These are phyloP conservation scores for Aureobasidium sp. DNA, from an alignment of 2,329 filamentous ascomycete species.

Conservation along the genomic window DNA sequence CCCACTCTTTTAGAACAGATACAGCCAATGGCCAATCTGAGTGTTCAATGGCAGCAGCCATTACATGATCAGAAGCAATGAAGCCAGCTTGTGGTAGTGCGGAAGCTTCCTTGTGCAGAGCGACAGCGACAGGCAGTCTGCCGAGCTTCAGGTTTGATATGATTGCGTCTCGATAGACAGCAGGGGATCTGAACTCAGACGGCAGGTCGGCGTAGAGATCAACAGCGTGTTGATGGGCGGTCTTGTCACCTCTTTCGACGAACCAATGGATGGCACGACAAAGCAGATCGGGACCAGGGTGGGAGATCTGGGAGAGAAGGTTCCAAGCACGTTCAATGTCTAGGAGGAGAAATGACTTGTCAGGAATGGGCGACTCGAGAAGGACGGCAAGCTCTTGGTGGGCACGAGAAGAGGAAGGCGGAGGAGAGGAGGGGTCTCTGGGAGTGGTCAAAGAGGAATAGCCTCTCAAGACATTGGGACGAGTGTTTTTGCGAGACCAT, in stretches of 20 bases:
- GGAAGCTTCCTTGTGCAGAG: constrained; percentile 47
- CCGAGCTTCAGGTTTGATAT: constrained; percentile 48
- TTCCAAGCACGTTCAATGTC: constrained; percentile 13
- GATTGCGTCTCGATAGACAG: constrained; percentile 51
- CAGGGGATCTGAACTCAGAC: constrained; percentile 20
- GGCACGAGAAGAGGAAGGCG: background rate
- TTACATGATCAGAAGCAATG: constrained; percentile 19
- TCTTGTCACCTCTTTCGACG: background rate
- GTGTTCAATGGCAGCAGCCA: background rate
- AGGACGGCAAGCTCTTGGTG: constrained; percentile 9
- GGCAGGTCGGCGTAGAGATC: constrained; percentile 11
- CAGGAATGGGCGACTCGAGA: background rate
- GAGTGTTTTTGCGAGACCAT: constrained; percentile 9
- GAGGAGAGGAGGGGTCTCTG: background rate
- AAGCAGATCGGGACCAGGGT: background rate
- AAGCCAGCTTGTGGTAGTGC: constrained; percentile 11
- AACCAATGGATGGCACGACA: constrained; percentile 1
- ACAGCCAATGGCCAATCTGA: constrained; percentile 40
- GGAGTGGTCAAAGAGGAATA: constrained; percentile 22
- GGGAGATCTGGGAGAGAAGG: background rate
- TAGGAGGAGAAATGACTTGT: background rate
- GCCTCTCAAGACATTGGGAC: constrained; percentile 2
- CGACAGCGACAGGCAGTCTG: constrained; percentile 40
- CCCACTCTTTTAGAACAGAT: constrained; percentile 28
- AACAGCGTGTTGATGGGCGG: constrained; percentile 2